Conservation (phyloP, 1,284 basidiomycete genomes). For the Rhodofomes roseus region DNA sequence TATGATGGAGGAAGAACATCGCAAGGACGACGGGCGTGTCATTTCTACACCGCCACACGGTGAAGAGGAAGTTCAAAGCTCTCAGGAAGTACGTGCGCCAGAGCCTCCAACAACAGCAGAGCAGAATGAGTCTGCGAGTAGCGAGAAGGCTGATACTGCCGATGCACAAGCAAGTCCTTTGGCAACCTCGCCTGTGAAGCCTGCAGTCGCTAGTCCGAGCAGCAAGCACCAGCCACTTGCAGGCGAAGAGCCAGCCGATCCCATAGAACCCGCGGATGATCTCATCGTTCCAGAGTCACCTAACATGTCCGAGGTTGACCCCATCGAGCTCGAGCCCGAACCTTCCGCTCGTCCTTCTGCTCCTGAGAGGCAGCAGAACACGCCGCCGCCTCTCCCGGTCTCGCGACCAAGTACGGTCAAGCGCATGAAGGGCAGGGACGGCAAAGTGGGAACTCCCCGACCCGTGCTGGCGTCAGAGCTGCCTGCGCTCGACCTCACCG, state of each 20-base stretch:
- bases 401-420: conserved; percentile 28
- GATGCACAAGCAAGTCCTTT: neutral
- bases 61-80: neutral
- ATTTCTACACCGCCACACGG: neutral
- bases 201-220: neutral
- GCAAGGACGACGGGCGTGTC: neutral
- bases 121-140: neutral
- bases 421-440: conserved; percentile 36
- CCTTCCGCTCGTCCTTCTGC: neutral
- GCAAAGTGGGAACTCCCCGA: conserved; percentile 15
- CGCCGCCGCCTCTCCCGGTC: conserved; percentile 18
- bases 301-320: conserved; percentile 10
- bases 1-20: neutral
- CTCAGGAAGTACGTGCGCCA: neutral
- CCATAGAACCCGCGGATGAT: conserved; percentile 18
- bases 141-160: neutral
- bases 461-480: conserved; percentile 14
- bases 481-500: conserved; percentile 5
- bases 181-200: neutral
- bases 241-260: conserved; percentile 10
- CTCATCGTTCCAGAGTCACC: conserved; percentile 6
- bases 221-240: neutral
- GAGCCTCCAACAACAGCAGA: neutral
- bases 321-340: conserved; percentile 16
- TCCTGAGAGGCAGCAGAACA: neutral